Conservation (phyloP, 2,329 filamentous ascomycete species). For the Aspergillus aculeatus region DNA sequence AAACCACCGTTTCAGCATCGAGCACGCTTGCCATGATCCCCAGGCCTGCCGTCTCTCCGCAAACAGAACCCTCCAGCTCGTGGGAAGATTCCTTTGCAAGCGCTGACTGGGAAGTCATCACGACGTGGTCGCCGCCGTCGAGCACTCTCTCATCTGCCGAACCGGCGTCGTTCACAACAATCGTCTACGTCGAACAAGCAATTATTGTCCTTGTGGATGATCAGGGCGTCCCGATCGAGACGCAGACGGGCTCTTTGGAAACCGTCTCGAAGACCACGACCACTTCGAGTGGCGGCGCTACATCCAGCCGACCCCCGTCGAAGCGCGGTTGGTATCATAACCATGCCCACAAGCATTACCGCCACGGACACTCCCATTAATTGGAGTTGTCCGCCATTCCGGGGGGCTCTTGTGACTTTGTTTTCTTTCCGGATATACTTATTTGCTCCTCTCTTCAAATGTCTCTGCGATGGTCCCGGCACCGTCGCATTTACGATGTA, state of each 20-base stretch:
- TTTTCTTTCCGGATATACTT: background rate
- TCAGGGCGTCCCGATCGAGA: constrained; percentile 25
- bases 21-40: background rate
- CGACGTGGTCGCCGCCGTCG: constrained; percentile 25
- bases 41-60: background rate
- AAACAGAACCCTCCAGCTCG: background rate
- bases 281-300: constrained; percentile 24
- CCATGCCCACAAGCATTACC: constrained; percentile 25
- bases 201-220: constrained; percentile 29
- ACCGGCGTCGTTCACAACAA: constrained; percentile 25
- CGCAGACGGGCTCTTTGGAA: constrained; percentile 22
- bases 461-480: background rate
- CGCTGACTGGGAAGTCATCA: background rate
- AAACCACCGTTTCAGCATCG: background rate
- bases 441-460: background rate
- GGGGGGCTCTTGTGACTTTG: background rate
- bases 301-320: constrained; percentile 18
- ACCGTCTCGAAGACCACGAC: constrained; percentile 26
- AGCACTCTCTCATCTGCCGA: constrained; percentile 26
- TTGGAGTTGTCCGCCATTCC: background rate
- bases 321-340: constrained; percentile 20
- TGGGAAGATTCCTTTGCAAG: background rate
- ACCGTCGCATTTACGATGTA: background rate
- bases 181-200: constrained; percentile 33
- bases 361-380: constrained; percentile 24